Percentiles rank a stretch among this genome's conserved stretches.
These are phyloP conservation scores for Mycena crocata DNA, from an alignment of 768 basidiomycete genomes.

Conservation along the genomic window DNA sequence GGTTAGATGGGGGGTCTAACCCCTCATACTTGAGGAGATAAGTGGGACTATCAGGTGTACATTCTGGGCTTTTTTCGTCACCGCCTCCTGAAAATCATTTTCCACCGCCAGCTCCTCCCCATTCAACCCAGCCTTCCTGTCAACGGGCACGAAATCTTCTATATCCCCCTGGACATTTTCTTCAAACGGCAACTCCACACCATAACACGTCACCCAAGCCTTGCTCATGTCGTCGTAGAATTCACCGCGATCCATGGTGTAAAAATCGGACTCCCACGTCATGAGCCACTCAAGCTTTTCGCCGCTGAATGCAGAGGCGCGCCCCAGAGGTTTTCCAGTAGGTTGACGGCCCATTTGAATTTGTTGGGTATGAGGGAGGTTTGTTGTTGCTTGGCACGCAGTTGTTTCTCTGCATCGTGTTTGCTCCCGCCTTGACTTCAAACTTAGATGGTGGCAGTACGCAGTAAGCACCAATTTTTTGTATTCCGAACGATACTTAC, in stretches of 20 bases:
- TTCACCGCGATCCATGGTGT: background rate
- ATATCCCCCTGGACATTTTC: background rate
- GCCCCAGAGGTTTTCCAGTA: background rate
- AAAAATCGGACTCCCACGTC: background rate
- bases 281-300: conserved; percentile 8
- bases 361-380: too few relatives aligned
- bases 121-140: background rate
- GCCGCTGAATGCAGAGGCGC: background rate
- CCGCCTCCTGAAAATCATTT: background rate
- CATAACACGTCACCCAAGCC: background rate
- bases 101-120: conserved; percentile 5
- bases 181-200: background rate
- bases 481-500: too few relatives aligned
- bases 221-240: conserved; percentile 11
- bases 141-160: background rate
- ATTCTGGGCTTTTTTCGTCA: too few relatives aligned
- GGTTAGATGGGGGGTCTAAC: too few relatives aligned
- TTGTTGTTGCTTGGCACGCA: too few relatives aligned
- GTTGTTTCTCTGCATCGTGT: too few relatives aligned
- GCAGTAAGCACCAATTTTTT: too few relatives aligned
- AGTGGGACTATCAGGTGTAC: too few relatives aligned
- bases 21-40: too few relatives aligned
- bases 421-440: too few relatives aligned
- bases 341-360: background rate
- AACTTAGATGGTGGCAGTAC: too few relatives aligned